phyloP scores from a whole-genome alignment of 768 basidiomycete genomes.

The Lentinula edodes region DNA sequence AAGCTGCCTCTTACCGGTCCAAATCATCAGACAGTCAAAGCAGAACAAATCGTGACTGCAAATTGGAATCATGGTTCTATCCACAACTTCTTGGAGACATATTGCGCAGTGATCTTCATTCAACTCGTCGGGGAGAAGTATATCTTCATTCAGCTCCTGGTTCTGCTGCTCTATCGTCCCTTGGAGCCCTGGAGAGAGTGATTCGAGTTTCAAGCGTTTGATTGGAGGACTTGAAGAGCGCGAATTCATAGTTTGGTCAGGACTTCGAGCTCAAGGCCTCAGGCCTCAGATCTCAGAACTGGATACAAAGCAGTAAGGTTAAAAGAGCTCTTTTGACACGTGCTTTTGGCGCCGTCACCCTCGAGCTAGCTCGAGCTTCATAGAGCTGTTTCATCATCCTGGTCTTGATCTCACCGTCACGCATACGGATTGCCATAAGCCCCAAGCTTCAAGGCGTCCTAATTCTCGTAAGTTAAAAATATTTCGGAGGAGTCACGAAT shows the following conservation, averaged over 20 bases:
- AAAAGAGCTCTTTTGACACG: too few species aligned
- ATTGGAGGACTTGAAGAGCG: conserved; percentile 22
- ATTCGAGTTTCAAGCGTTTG: conserved; percentile 34
- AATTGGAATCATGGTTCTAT: conserved; percentile 74
- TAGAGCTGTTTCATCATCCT: too few species aligned
- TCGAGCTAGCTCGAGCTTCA: too few species aligned
- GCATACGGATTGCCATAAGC: too few species aligned
- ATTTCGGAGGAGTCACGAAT: too few species aligned
- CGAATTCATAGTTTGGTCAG: background rate
- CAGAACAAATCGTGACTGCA: conserved; percentile 89
- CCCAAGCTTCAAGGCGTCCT: too few species aligned
- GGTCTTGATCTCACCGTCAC: too few species aligned
- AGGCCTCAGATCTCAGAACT: too few species aligned
- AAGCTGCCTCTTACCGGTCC: conserved; percentile 61
- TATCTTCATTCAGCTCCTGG: conserved; percentile 11
- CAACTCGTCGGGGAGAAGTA: conserved; percentile 24
- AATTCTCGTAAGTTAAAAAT: too few species aligned
- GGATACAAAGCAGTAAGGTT: too few species aligned
- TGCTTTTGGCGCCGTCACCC: too few species aligned
- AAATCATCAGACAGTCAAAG: conserved; percentile 83
- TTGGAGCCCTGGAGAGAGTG: conserved; percentile 12
- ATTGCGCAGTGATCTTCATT: conserved; percentile 74
- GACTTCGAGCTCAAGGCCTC: too few species aligned
- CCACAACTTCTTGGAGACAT: conserved; percentile 71
- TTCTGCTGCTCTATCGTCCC: background rate